phyloP scores from a whole-genome alignment of 2,329 filamentous ascomycete genomes.

The Aspergillus viridinutans region DNA sequence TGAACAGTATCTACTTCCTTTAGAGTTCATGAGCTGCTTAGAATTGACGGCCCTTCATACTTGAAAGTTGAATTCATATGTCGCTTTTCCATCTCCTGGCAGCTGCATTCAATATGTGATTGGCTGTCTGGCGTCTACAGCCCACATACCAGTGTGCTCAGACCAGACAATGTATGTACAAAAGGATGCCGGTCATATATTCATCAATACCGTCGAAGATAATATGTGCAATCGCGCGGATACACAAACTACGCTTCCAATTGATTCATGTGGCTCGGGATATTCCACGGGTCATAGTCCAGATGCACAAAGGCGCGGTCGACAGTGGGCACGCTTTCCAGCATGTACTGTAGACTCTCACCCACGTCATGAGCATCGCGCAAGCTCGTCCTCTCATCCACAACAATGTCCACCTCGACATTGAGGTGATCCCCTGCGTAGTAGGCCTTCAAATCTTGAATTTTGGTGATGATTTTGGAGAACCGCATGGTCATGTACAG shows the following conservation, averaged over 20 bases:
- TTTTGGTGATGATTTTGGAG: conserved; percentile 73
- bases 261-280: conserved; percentile 40
- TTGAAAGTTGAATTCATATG: neutral
- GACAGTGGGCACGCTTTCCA: conserved; percentile 49
- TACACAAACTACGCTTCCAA: conserved; percentile 10
- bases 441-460: conserved; percentile 59
- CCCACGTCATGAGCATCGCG: conserved; percentile 58
- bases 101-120: neutral
- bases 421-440: conserved; percentile 60
- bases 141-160: neutral
- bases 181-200: neutral
- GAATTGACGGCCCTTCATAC: neutral
- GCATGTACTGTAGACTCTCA: conserved; percentile 57
- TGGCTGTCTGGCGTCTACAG: too few species aligned
- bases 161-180: neutral
- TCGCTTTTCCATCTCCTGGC: neutral
- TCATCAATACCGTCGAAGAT: neutral
- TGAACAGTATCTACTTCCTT: too few species aligned
- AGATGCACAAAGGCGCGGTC: conserved; percentile 49
- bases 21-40: neutral
- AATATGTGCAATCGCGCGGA: neutral
- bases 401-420: conserved; percentile 60
- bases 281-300: conserved; percentile 44
- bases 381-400: conserved; percentile 53
- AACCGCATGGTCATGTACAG: conserved; percentile 93